A percentile compares a stretch with the other conserved stretches of the same genome.
Conservation (phyloP, 495 filamentous ascomycete genomes). For the Penicillium herquei region DNA sequence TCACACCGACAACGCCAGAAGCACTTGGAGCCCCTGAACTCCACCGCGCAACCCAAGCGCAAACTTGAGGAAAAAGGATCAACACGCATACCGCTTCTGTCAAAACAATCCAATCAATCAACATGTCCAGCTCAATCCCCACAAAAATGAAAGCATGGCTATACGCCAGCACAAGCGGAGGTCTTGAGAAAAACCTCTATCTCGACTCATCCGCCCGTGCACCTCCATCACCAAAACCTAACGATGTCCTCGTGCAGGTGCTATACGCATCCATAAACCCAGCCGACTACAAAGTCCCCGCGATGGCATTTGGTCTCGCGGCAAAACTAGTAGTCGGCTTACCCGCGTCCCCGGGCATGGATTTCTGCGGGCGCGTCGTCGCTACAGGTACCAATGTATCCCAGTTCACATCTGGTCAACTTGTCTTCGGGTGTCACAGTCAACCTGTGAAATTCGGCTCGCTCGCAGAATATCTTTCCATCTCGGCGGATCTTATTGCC, state of each 20-base stretch:
- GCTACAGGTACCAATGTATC: slow-evolving; percentile 31
- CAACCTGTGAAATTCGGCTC: slow-evolving; percentile 48
- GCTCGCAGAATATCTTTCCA: slow-evolving; percentile 52
- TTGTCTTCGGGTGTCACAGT: slow-evolving; percentile 54
- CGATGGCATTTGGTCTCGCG: slow-evolving; percentile 40
- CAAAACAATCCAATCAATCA: slow-evolving; percentile 1
- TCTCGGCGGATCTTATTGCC: slow-evolving; percentile 21
- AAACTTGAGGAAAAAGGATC: background rate
- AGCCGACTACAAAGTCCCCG: slow-evolving; percentile 67
- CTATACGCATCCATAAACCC: slow-evolving; percentile 61
- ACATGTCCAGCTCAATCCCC: slow-evolving; percentile 15
- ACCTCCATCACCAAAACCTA: slow-evolving; percentile 29
- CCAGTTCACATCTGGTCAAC: slow-evolving; percentile 46
- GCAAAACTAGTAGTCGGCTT: slow-evolving; percentile 39
- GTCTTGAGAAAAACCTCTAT: slow-evolving; percentile 57
- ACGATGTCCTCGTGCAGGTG: slow-evolving; percentile 58
- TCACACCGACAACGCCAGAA: background rate
- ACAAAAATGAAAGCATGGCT: slow-evolving; percentile 64
- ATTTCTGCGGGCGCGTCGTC: slow-evolving; percentile 62
- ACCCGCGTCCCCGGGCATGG: slow-evolving; percentile 58
- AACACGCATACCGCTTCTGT: background rate
- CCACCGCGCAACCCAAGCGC: background rate
- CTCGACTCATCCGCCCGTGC: slow-evolving; percentile 47
- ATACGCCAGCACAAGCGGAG: slow-evolving; percentile 45
- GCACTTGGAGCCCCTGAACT: background rate